These are phyloP conservation scores for Chalciporus piperatus DNA, from an alignment of 768 basidiomycete species.

Conservation along the genomic window DNA sequence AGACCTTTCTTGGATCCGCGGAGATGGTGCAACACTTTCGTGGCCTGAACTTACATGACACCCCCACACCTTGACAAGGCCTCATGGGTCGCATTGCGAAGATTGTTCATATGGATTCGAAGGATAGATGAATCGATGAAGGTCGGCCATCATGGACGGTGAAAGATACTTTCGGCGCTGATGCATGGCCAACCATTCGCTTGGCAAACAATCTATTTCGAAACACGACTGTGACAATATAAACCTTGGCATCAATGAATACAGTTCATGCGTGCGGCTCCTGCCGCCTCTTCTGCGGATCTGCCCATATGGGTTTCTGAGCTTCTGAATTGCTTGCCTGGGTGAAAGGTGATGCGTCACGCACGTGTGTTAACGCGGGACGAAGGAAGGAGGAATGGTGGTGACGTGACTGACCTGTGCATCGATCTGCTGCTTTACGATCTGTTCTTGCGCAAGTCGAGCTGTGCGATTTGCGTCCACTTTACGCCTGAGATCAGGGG, in stretches of 20 bases:
- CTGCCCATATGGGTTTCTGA: slow-evolving; percentile 34
- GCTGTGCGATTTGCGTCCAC: slow-evolving; percentile 58
- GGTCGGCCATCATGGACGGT: too few species aligned
- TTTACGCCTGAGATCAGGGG: slow-evolving; percentile 61
- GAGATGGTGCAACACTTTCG: neutral
- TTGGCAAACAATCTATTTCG: neutral
- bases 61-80: too few species aligned
- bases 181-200: neutral
- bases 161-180: neutral
- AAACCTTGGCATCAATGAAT: neutral
- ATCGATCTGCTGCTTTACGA: slow-evolving; percentile 48
- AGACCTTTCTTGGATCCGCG: neutral
- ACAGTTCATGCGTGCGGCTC: neutral
- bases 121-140: too few species aligned
- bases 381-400: slow-evolving; percentile 2
- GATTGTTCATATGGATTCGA: neutral
- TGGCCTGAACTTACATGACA: neutral
- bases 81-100: neutral
- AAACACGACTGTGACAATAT: slow-evolving; percentile 2
- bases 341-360: neutral
- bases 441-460: slow-evolving; percentile 52
- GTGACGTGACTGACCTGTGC: slow-evolving; percentile 46
- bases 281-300: slow-evolving; percentile 19
- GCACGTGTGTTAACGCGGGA: slow-evolving; percentile 4
- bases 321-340: slow-evolving; percentile 28